phyloP scores from a whole-genome alignment of 192 early-diverging fungal genomes.

The Backusella parvicylindrica region DNA sequence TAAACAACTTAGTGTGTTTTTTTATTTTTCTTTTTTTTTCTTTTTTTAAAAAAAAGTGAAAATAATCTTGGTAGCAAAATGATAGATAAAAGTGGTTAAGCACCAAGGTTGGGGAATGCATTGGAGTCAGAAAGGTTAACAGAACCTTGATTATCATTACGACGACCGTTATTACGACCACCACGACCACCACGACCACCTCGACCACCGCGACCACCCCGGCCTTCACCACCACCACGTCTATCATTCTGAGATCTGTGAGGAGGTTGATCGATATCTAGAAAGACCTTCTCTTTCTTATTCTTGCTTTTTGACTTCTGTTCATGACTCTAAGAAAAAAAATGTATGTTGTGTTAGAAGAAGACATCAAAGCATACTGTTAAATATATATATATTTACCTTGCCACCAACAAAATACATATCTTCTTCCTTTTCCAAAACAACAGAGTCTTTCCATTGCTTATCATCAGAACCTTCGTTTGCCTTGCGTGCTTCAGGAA shows the following conservation, averaged over 20 bases:
- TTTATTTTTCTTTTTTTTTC: not conserved
- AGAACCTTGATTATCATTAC: conserved; percentile 1
- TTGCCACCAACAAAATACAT: conserved; percentile 67
- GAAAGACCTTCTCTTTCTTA: conserved; percentile 12
- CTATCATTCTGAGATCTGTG: not conserved
- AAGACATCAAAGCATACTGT: not conserved
- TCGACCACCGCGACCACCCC: not conserved
- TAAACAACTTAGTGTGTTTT: not conserved
- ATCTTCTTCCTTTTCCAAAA: conserved; percentile 72
- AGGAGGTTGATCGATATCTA: conserved; percentile 9
- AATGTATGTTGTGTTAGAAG: not conserved
- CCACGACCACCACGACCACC: not conserved
- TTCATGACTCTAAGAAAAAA: not conserved
- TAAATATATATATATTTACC: conserved; percentile 33
- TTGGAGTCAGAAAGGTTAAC: conserved; percentile 9
- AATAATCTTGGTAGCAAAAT: not conserved
- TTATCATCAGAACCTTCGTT: conserved; percentile 86
- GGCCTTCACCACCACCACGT: not conserved
- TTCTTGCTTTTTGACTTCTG: conserved; percentile 3
- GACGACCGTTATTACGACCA: not conserved
- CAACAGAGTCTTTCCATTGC: conserved; percentile 73
- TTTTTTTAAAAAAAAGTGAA: not conserved
- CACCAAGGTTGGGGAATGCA: conserved; percentile 3
- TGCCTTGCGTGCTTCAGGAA: conserved; percentile 66
- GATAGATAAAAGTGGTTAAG: not conserved